Percentiles rank a stretch among this genome's conserved stretches.
Conservation (phyloP, 2,329 filamentous ascomycete species). For the Rhytidhysteron rufulum region DNA sequence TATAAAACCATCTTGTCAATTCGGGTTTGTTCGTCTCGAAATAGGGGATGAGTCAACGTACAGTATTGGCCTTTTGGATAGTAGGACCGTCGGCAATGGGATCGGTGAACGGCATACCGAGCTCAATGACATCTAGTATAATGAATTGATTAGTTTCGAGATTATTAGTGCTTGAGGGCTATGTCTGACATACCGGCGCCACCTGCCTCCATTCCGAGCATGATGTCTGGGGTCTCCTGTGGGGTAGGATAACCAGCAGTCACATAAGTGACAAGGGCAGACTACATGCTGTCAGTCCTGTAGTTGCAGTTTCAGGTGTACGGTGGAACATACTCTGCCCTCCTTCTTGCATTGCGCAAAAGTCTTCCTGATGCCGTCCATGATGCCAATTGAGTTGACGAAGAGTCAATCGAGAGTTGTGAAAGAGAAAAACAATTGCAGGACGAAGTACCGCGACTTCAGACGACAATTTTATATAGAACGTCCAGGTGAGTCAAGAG, state of each 20-base stretch:
- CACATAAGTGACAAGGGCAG: slow-evolving; percentile 91
- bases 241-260: slow-evolving; percentile 86
- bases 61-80: slow-evolving; percentile 92
- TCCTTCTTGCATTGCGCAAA: slow-evolving; percentile 50
- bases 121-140: slow-evolving; percentile 78
- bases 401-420: too few relatives aligned
- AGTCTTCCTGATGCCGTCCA: slow-evolving; percentile 48
- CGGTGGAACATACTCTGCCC: slow-evolving; percentile 33
- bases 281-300: slow-evolving; percentile 42
- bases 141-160: neutral
- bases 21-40: neutral
- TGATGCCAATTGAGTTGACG: too few relatives aligned
- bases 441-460: too few relatives aligned
- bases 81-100: slow-evolving; percentile 97
- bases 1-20: slow-evolving; percentile 22
- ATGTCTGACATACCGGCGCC: slow-evolving; percentile 64
- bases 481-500: too few relatives aligned
- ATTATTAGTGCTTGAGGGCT: neutral
- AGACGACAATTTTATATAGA: too few relatives aligned
- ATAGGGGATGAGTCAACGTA: slow-evolving; percentile 36
- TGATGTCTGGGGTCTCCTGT: slow-evolving; percentile 76
- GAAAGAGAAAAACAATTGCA: too few relatives aligned
- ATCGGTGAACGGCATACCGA: slow-evolving; percentile 95
- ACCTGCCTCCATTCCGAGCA: slow-evolving; percentile 87
- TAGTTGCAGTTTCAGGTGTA: neutral